phyloP scores from a whole-genome alignment of 441 rosid species.

The Capsella rubella region DNA sequence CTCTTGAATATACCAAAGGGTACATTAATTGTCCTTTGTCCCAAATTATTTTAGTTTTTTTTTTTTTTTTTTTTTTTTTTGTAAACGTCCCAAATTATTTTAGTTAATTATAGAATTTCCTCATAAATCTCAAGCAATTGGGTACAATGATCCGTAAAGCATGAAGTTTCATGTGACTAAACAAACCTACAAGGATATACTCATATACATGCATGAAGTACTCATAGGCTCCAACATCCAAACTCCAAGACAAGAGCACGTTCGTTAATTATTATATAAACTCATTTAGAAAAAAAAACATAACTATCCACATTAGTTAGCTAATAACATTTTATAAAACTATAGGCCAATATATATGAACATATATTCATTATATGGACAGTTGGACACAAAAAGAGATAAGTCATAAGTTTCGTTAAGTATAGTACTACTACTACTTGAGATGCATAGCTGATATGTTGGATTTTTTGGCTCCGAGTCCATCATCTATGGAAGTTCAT shows the following conservation, averaged over 20 bases:
- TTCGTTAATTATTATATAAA: slow-evolving; percentile 10
- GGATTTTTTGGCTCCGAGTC: slow-evolving; percentile 3
- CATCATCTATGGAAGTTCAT: slow-evolving; percentile 11
- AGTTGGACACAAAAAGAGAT: not conserved
- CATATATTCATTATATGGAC: not conserved
- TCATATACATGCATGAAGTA: not conserved
- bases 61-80: too few species aligned
- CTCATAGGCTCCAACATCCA: slow-evolving; percentile 28
- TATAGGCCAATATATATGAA: slow-evolving; percentile 1
- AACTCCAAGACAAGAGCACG: slow-evolving; percentile 35
- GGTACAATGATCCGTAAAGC: slow-evolving; percentile 33
- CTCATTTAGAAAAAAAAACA: not conserved
- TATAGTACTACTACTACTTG: not conserved
- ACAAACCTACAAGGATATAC: not conserved
- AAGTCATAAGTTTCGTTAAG: slow-evolving; percentile 5
- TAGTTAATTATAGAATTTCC: not conserved
- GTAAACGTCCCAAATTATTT: too few species aligned
- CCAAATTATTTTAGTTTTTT: not conserved
- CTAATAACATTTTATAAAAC: not conserved
- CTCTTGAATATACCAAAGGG: slow-evolving; percentile 34
- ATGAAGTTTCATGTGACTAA: slow-evolving; percentile 28
- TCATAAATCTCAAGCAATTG: slow-evolving; percentile 29
- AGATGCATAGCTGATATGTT: slow-evolving; percentile 6
- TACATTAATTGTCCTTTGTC: slow-evolving; percentile 25
- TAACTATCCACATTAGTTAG: not conserved